These are phyloP conservation scores for Aspergillus pseudonomiae DNA, from an alignment of 2,329 filamentous ascomycete species.

Conservation along the genomic window DNA sequence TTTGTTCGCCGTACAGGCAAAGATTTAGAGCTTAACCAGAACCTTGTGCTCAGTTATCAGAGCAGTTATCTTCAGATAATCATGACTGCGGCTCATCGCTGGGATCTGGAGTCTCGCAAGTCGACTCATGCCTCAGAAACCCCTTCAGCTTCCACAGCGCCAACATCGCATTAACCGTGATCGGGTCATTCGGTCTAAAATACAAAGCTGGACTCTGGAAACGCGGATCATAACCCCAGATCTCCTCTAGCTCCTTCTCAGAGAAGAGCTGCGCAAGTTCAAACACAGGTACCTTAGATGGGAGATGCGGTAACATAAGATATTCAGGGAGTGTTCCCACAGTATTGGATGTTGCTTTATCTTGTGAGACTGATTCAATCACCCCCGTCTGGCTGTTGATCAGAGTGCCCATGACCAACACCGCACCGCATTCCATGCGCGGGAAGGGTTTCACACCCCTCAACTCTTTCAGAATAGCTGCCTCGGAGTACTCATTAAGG, in stretches of 20 bases:
- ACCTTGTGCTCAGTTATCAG: neutral
- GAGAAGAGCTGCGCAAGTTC: slow-evolving; percentile 39
- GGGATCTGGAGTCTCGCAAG: neutral
- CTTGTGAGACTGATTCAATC: neutral
- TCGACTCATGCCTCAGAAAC: slow-evolving; percentile 23
- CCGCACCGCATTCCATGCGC: slow-evolving; percentile 35
- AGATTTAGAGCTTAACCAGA: neutral
- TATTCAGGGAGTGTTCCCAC: slow-evolving; percentile 27
- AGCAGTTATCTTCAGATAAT: neutral
- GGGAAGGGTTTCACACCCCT: slow-evolving; percentile 25
- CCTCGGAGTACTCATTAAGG: slow-evolving; percentile 21
- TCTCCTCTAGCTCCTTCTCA: slow-evolving; percentile 30
- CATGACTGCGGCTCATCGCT: neutral
- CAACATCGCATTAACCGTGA: slow-evolving; percentile 36
- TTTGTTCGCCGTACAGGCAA: neutral
- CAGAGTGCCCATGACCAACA: slow-evolving; percentile 28
- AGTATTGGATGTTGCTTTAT: neutral
- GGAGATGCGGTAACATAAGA: slow-evolving; percentile 32
- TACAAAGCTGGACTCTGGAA: slow-evolving; percentile 41
- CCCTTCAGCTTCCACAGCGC: slow-evolving; percentile 45
- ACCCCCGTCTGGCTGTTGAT: neutral
- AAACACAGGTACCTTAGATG: slow-evolving; percentile 40
- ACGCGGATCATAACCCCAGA: slow-evolving; percentile 30
- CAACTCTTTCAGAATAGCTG: slow-evolving; percentile 26
- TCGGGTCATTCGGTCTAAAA: slow-evolving; percentile 34